Percentiles rank a stretch among this genome's conserved stretches.
These are phyloP conservation scores for Zygosaccharomyces siamensis DNA, from an alignment of 805 yeast species.

Conservation along the genomic window DNA sequence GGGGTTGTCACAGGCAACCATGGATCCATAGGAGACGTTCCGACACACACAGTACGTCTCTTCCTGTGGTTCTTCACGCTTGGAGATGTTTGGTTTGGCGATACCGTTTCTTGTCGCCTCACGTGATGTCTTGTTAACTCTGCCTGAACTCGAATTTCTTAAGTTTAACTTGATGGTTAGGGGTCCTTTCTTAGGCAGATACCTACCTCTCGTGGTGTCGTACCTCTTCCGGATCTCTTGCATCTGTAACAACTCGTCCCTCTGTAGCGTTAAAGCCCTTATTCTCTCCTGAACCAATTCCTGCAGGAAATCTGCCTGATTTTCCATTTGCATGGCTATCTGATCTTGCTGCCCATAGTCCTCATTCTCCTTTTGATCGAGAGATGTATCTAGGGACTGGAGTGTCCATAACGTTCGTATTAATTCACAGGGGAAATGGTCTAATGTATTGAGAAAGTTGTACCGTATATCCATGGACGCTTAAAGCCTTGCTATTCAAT, in stretches of 20 bases:
- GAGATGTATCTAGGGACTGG: slow-evolving; percentile 33
- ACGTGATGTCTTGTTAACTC: slow-evolving; percentile 2
- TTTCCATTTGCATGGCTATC: slow-evolving; percentile 10
- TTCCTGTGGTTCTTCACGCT: slow-evolving; percentile 16
- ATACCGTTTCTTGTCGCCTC: neutral
- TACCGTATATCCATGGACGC: slow-evolving; percentile 35
- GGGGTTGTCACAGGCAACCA: slow-evolving; percentile 87
- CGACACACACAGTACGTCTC: slow-evolving; percentile 45
- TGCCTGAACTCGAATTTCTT: neutral
- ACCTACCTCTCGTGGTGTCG: slow-evolving; percentile 6
- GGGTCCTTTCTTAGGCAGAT: slow-evolving; percentile 11
- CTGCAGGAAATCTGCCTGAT: slow-evolving; percentile 15
- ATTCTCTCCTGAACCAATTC: slow-evolving; percentile 13
- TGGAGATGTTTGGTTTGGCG: neutral
- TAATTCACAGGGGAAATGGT: slow-evolving; percentile 43
- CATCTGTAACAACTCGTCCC: slow-evolving; percentile 10
- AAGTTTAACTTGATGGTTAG: slow-evolving; percentile 15
- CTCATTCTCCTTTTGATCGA: slow-evolving; percentile 12
- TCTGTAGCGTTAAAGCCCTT: slow-evolving; percentile 9
- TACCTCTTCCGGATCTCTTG: slow-evolving; percentile 9
- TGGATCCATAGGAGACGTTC: slow-evolving; percentile 54
- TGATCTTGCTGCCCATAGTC: slow-evolving; percentile 8
- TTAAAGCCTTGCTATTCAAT: neutral
- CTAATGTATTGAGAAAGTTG: slow-evolving; percentile 37
- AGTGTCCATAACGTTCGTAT: slow-evolving; percentile 40